Evolutionary conservation across 345 rosid genomes (phyloP).

Genomic region (Trapa incisa): DNA sequence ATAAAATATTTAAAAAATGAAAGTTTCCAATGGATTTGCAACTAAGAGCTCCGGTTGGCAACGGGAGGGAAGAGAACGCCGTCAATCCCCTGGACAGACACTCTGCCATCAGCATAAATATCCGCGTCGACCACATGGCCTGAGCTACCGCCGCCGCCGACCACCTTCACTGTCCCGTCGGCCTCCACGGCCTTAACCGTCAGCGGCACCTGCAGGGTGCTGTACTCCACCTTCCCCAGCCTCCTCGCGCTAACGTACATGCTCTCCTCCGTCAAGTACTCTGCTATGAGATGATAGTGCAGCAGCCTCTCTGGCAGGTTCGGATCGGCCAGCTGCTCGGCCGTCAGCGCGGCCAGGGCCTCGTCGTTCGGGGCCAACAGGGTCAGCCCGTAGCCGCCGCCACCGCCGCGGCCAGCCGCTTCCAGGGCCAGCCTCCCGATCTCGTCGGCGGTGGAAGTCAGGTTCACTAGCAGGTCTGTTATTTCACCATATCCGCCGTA

Average conservation of each 20-base stretch:
- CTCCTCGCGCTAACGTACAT: constrained; percentile 87
- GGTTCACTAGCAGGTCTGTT: constrained; percentile 83
- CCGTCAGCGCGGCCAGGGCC: constrained; percentile 76
- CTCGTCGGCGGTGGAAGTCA: constrained; percentile 83
- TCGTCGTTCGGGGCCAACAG: constrained; percentile 94
- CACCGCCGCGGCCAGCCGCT: constrained; percentile 14
- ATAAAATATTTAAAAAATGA: too few relatives aligned
- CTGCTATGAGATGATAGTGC: constrained; percentile 77
- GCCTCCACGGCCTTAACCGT: constrained; percentile 86
- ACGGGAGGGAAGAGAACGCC: constrained; percentile 60
- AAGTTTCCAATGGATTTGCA: too few relatives aligned
- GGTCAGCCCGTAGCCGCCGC: constrained; percentile 42
- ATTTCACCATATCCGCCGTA: constrained; percentile 95
- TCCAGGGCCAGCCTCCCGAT: constrained; percentile 82
- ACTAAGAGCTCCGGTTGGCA: background rate
- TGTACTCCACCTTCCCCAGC: constrained; percentile 72
- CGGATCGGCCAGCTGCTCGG: constrained; percentile 83
- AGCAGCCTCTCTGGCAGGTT: constrained; percentile 89
- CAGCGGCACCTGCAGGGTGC: constrained; percentile 71
- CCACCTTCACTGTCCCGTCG: constrained; percentile 88
- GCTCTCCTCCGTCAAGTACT: constrained; percentile 93
- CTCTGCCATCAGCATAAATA: constrained; percentile 76
- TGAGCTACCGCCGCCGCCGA: constrained; percentile 56
- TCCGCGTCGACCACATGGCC: constrained; percentile 90
- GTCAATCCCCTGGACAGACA: constrained; percentile 88